These are phyloP conservation scores for Bauhinia variegata DNA, from an alignment of 306 rosid genomes.

Conservation along the genomic window DNA sequence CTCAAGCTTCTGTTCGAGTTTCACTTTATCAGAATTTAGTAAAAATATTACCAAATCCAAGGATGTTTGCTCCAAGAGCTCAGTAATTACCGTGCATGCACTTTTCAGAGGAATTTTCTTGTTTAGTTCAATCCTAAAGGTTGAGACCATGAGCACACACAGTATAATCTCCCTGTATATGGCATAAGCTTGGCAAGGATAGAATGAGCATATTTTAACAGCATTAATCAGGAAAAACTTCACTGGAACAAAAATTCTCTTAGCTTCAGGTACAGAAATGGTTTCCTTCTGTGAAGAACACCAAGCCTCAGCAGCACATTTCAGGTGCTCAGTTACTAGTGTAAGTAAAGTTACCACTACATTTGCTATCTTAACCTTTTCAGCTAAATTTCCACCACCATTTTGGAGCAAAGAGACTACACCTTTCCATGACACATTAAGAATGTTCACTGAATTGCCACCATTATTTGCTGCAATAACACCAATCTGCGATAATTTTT, in stretches of 20 bases:
- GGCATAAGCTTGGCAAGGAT: constrained; percentile 70
- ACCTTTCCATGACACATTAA: constrained; percentile 90
- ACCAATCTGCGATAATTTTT: constrained; percentile 73
- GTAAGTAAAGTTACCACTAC: constrained; percentile 60
- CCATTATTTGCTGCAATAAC: constrained; percentile 80
- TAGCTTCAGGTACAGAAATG: constrained; percentile 76
- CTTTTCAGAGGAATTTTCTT: constrained; percentile 54
- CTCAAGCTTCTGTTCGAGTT: constrained; percentile 56
- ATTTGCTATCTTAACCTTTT: constrained; percentile 53
- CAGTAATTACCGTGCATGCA: constrained; percentile 62
- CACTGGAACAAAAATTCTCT: constrained; percentile 77
- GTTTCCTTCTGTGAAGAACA: constrained; percentile 51
- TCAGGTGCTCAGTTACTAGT: constrained; percentile 68
- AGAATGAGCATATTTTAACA: constrained; percentile 69
- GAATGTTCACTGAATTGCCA: constrained; percentile 77
- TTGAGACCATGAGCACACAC: constrained; percentile 64
- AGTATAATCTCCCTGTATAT: constrained; percentile 62
- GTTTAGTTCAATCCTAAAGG: constrained; percentile 61
- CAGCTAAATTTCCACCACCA: constrained; percentile 55
- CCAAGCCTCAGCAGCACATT: constrained; percentile 74
- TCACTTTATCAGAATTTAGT: constrained; percentile 65
- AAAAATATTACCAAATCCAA: constrained; percentile 63
- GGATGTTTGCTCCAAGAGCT: constrained; percentile 73
- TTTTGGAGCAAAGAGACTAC: constrained; percentile 85
- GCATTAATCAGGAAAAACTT: constrained; percentile 85